Percentiles rank a stretch among this genome's conserved stretches.
phyloP scores from a whole-genome alignment of 495 filamentous ascomycete species.

The Trichoderma virens region DNA sequence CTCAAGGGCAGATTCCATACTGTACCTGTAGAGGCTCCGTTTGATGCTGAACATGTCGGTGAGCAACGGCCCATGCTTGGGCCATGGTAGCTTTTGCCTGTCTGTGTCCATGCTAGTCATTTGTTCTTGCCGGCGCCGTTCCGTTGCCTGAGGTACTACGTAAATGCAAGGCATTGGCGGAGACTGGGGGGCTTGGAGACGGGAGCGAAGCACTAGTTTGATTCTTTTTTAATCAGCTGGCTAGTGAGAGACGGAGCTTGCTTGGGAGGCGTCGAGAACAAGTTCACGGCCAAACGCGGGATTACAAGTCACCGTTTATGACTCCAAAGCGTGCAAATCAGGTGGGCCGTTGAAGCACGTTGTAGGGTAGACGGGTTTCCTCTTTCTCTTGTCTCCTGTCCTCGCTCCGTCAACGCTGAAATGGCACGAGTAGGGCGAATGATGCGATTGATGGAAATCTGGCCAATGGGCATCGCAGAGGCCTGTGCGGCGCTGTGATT shows the following conservation, averaged over 20 bases:
- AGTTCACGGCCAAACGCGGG: too few species aligned
- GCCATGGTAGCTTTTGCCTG: not conserved
- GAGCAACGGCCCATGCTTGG: not conserved
- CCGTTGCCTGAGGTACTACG: not conserved
- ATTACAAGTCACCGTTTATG: too few species aligned
- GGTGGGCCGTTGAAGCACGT: not conserved
- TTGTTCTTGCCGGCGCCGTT: not conserved
- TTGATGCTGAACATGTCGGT: not conserved
- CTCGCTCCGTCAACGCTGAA: not conserved
- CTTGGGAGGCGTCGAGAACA: not conserved
- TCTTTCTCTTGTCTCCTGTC: not conserved
- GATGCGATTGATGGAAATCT: slow-evolving; percentile 6
- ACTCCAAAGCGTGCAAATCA: not conserved
- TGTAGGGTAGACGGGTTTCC: not conserved
- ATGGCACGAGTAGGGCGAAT: not conserved
- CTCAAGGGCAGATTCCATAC: not conserved
- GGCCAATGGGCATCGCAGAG: not conserved
- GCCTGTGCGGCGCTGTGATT: not conserved
- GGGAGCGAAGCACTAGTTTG: slow-evolving; percentile 1
- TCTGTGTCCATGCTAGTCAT: not conserved
- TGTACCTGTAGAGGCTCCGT: too few species aligned
- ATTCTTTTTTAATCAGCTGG: not conserved
- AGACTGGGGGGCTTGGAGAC: slow-evolving; percentile 5
- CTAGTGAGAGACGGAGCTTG: not conserved
- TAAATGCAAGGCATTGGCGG: slow-evolving; percentile 8